Evolutionary conservation across 139 green algal species (phyloP), one percentile per base, ranked within the genome.

Genomic region (Asterochloris erici): DNA sequence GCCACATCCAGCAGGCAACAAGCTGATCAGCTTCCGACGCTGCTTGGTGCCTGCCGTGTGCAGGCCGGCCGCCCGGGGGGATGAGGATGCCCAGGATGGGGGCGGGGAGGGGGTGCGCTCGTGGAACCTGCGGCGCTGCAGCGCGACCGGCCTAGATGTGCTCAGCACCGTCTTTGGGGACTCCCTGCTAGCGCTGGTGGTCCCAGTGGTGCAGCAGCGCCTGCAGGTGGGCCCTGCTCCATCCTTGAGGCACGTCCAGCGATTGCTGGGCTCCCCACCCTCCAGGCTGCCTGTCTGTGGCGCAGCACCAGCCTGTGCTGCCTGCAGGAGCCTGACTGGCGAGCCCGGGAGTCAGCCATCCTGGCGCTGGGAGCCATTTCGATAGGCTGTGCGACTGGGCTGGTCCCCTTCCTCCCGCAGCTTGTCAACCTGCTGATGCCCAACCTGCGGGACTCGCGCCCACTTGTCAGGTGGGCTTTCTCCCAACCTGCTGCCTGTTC

Each of bases 101-200:
- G 85, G 77, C 68, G 80, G 85, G 24, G 90, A 85, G 79, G 70
- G 86, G 9, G 79, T 70, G 11, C 66, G 83, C 21, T 54, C 38
- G 38, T 99, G 96, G 96, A 99, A 97, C 84, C 88, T 99, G 73
- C 88, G 96, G 47, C 96, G 96, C 79, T 95, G 91, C 90, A 92
- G 83, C 38, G 96, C 96, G 19, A 93, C 94, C 19, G 96, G 92
- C 11, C 88, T 99, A 68, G 96, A 99, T 82, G 90, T 94, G 60
- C 88, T 99, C 47, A 94, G 89, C 68, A 94, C 89, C 38, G 83
- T 87, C 38, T 96, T 93, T 77, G 88, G 91, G 12, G 95, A 97
- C 69, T 94, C 97, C 74, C 85, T 99, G 77, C 91, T 99, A 74
- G 94, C 95, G 14, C 86, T 98, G 61, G 89, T 99, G 26, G 89